A percentile compares a stretch with the other conserved stretches of the same genome.
These are phyloP conservation scores for Diversispora eburnea DNA, from an alignment of 192 early-diverging fungal species.

Conservation along the genomic window DNA sequence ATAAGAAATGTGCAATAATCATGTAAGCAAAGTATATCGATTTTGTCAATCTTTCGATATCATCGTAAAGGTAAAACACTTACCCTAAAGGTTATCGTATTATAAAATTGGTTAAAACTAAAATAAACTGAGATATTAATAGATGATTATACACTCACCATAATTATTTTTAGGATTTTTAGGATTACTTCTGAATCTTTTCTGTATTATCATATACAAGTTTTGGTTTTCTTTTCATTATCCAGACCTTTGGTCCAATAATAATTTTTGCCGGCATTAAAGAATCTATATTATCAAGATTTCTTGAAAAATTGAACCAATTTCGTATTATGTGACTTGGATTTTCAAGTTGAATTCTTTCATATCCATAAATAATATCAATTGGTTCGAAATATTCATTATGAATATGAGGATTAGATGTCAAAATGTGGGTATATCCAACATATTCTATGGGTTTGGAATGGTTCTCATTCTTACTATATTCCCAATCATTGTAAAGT, in stretches of 20 bases:
- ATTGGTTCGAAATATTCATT: constrained; percentile 35
- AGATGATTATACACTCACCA: not conserved
- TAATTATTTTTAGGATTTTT: not conserved
- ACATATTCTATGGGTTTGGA: constrained; percentile 39
- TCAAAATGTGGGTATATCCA: constrained; percentile 54
- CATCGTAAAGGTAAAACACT: no score
- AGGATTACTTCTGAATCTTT: not conserved
- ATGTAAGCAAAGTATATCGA: no score
- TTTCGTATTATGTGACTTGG: not conserved
- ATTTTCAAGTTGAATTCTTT: constrained; percentile 26
- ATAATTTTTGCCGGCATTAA: constrained; percentile 30
- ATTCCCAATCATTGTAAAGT: constrained; percentile 50
- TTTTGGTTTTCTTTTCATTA: constrained; percentile 14
- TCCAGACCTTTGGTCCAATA: constrained; percentile 33
- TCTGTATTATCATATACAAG: not conserved
- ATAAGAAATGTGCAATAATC: no score
- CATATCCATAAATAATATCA: constrained; percentile 45
- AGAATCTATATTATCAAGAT: constrained; percentile 9
- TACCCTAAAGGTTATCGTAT: no score
- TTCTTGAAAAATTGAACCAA: not conserved
- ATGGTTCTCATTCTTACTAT: constrained; percentile 67
- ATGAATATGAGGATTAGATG: constrained; percentile 40
- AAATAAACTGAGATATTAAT: no score
- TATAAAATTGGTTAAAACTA: no score
- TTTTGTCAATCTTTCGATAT: no score